Percentiles rank a stretch among this genome's conserved stretches.
phyloP scores from a whole-genome alignment of 495 filamentous ascomycete genomes.

The Hypoxylon fragiforme region DNA sequence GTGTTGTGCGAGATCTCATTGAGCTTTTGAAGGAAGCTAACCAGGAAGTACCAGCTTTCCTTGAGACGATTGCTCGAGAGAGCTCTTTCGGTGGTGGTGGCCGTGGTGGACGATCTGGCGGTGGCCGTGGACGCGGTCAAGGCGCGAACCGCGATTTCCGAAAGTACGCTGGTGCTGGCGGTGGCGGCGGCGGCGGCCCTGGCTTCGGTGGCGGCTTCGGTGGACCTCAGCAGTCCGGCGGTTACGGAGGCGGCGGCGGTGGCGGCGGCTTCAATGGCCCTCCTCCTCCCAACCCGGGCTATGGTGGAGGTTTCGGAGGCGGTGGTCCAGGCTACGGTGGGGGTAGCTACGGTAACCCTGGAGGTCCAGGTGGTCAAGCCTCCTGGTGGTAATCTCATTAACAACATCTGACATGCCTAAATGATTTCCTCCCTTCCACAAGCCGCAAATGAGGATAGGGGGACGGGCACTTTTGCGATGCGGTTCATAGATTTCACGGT shows the following conservation, averaged over 20 bases:
- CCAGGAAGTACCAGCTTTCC: conserved; percentile 90
- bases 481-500: conserved; percentile 35
- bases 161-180: conserved; percentile 66
- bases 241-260: conserved; percentile 53
- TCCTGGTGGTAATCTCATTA: conserved; percentile 86
- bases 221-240: conserved; percentile 42
- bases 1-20: conserved; percentile 91
- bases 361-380: conserved; percentile 76
- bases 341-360: conserved; percentile 82
- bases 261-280: conserved; percentile 55
- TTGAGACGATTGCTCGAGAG: conserved; percentile 96
- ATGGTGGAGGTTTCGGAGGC: conserved; percentile 50
- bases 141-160: conserved; percentile 85
- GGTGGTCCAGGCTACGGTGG: conserved; percentile 46
- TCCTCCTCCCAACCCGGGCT: conserved; percentile 59
- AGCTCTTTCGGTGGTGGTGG: conserved; percentile 76
- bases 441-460: conserved; percentile 16
- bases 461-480: conserved; percentile 23
- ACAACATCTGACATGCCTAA: conserved; percentile 10
- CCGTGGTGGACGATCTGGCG: conserved; percentile 70
- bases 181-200: conserved; percentile 47
- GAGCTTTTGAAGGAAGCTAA: conserved; percentile 97
- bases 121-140: conserved; percentile 64
- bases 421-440: conserved; percentile 12
- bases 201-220: conserved; percentile 52